Percentiles rank a stretch among this genome's conserved stretches.
Conservation (phyloP, 352 stramenopile genomes). For the Phytopythium cucurbitacearum region DNA sequence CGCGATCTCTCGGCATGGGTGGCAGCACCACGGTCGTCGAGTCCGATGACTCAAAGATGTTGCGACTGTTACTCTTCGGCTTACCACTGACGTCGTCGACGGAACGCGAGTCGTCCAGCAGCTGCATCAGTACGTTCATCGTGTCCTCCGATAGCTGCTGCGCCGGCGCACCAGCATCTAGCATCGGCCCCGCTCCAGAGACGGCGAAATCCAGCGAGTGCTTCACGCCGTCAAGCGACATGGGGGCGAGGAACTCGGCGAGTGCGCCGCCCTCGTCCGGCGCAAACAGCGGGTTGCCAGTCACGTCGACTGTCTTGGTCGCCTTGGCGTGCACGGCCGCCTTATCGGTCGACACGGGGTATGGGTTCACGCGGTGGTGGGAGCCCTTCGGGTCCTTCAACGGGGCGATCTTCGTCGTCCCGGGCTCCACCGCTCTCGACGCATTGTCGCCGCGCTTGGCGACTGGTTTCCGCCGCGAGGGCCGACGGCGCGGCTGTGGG, state of each 20-base stretch:
- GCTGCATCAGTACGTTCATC: constrained; percentile 23
- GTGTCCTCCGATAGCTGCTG: constrained; percentile 21
- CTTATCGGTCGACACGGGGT: constrained; percentile 9
- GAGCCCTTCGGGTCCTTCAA: constrained; percentile 9
- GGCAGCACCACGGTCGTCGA: constrained; percentile 13
- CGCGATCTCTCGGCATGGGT: constrained; percentile 8
- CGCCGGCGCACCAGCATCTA: not conserved
- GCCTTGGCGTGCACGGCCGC: constrained; percentile 10
- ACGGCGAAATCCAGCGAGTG: constrained; percentile 18
- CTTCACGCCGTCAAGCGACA: constrained; percentile 30
- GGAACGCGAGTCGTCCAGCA: constrained; percentile 34
- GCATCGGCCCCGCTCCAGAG: too few relatives aligned
- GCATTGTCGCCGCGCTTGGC: constrained; percentile 13
- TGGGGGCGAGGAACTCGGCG: constrained; percentile 16
- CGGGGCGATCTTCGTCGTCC: not conserved
- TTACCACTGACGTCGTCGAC: constrained; percentile 10
- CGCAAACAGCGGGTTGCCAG: constrained; percentile 21
- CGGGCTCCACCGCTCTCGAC: constrained; percentile 10
- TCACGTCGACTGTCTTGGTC: constrained; percentile 10
- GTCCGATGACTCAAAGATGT: constrained; percentile 21
- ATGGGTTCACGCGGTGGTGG: constrained; percentile 10
- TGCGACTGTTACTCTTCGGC: constrained; percentile 7
- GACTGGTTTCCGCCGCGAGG: constrained; percentile 10
- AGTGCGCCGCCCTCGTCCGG: constrained; percentile 9
- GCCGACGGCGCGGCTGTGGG: constrained; percentile 26